Evolutionary conservation across 108 stramenopile species (phyloP), one percentile per base, ranked within the genome.

Genomic region (Schizochytrium sp.): DNA sequence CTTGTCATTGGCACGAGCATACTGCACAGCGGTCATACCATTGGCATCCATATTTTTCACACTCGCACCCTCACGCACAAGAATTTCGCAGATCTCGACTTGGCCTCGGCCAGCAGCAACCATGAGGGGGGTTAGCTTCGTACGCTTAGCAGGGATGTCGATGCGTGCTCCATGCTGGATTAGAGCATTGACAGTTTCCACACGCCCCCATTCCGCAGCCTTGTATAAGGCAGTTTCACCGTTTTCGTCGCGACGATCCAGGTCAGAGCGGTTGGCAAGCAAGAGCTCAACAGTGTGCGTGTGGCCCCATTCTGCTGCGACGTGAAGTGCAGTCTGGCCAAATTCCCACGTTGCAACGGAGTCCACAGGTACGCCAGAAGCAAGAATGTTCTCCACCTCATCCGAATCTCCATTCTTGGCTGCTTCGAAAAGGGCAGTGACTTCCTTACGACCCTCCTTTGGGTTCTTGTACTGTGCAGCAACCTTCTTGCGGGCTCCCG

Each of bases 191-290:
- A 55, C 76, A 7, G 76, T 83, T 0, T 83, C 76, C 15, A 55
- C 38, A 0, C 76, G 47, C 5, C 76, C 76, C 76, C 76, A 83
- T 42, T 42, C 45, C n/a, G 38, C 15, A 4, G 89, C 87, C 57
- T 46, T 46, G 58, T 3, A 55, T 59, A 89, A 28, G 42, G 89
- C 89, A 4, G 57, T 56, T 44, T 56, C 49, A 8, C 83, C 83
- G 1, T 60, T 60, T 1, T 60, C 88, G 58, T 76, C 88, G 38
- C 64, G 87, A 59, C 19, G 12, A 76, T 88, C 42, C 15, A 56
- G 12, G 87, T 89, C 45, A 15, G 89, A 72, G 15, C 89, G 49
- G 45, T 89, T 89, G 7, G 28, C 58, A 4, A 89, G 76, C 50
- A 89, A 50, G 7, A 88, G 40, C 15, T 56, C 46, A 3, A 89